Percentiles rank a stretch among this genome's conserved stretches.
Conservation (phyloP, 768 basidiomycete genomes). For the Pulveroboletus frians region DNA sequence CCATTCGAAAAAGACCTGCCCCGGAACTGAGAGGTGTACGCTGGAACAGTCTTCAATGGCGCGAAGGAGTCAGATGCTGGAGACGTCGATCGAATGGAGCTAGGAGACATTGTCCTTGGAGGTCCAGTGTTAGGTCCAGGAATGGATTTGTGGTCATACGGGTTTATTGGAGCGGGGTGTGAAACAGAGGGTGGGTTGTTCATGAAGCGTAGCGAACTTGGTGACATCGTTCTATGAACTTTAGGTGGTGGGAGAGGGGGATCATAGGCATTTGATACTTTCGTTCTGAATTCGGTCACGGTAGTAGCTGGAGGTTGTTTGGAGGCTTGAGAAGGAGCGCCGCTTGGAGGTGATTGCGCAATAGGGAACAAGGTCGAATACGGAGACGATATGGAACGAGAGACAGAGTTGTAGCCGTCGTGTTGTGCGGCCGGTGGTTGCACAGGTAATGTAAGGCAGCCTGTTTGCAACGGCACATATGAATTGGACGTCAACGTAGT, state of each 20-base stretch:
- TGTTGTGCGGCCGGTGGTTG: slow-evolving; percentile 31
- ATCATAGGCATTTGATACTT: slow-evolving; percentile 68
- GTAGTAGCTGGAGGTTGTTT: slow-evolving; percentile 33
- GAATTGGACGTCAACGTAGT: slow-evolving; percentile 16
- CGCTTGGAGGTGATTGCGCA: slow-evolving; percentile 14
- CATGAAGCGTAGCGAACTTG: slow-evolving; percentile 22
- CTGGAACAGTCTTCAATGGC: slow-evolving; percentile 24
- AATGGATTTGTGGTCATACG: slow-evolving; percentile 18
- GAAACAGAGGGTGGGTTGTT: slow-evolving; percentile 9
- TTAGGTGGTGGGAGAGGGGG: slow-evolving; percentile 61
- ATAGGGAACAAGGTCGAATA: slow-evolving; percentile 17
- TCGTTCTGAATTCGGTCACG: slow-evolving; percentile 53
- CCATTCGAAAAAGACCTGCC: slow-evolving; percentile 44
- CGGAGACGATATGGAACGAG: slow-evolving; percentile 24
- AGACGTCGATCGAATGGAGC: slow-evolving; percentile 19
- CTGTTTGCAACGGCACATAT: slow-evolving; percentile 17
- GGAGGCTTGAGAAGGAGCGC: slow-evolving; percentile 27
- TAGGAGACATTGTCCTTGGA: slow-evolving; percentile 31
- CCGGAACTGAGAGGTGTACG: slow-evolving; percentile 22
- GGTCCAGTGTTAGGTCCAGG: slow-evolving; percentile 14
- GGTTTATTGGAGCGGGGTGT: slow-evolving; percentile 9
- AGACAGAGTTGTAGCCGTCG: slow-evolving; percentile 24
- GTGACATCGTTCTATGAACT: slow-evolving; percentile 25
- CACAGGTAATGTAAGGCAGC: slow-evolving; percentile 9
- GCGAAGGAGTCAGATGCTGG: slow-evolving; percentile 35